A percentile compares a stretch with the other conserved stretches of the same genome.
phyloP scores from a whole-genome alignment of 2,329 filamentous ascomycete genomes.

The Metarhizium sp. region DNA sequence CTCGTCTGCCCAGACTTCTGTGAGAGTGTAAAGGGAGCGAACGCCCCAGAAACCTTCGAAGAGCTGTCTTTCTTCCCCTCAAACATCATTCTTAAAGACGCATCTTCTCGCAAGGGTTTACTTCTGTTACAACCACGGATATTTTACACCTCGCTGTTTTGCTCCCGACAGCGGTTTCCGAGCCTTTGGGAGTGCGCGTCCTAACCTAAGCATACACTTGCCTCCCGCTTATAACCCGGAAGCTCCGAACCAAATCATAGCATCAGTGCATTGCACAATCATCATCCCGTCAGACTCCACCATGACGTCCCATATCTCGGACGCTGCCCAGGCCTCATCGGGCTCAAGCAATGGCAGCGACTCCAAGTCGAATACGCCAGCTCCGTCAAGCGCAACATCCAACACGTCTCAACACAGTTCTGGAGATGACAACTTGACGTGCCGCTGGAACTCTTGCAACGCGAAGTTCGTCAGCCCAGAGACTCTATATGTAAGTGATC shows the following conservation, averaged over 20 bases:
- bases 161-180: not conserved
- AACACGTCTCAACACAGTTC: slow-evolving; percentile 33
- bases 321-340: slow-evolving; percentile 12
- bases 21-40: slow-evolving; percentile 27
- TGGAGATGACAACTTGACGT: slow-evolving; percentile 46
- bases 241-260: not conserved
- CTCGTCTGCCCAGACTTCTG: slow-evolving; percentile 22
- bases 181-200: not conserved
- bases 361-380: slow-evolving; percentile 44
- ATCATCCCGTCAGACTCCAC: slow-evolving; percentile 14
- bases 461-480: slow-evolving; percentile 50
- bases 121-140: not conserved
- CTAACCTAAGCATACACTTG: not conserved
- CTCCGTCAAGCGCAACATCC: slow-evolving; percentile 38
- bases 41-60: slow-evolving; percentile 13
- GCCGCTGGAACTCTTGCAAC: slow-evolving; percentile 50
- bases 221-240: not conserved
- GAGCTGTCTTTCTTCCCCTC: not conserved
- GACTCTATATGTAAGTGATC: slow-evolving; percentile 46
- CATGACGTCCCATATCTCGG: slow-evolving; percentile 25
- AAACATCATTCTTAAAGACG: slow-evolving; percentile 7
- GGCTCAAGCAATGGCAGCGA: slow-evolving; percentile 26
- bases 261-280: not conserved
- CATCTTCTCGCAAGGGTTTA: not conserved
- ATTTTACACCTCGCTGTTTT: not conserved